Evolutionary conservation across 2,329 filamentous ascomycete genomes (phyloP).

Genomic region (Penicillium decumbens): DNA sequence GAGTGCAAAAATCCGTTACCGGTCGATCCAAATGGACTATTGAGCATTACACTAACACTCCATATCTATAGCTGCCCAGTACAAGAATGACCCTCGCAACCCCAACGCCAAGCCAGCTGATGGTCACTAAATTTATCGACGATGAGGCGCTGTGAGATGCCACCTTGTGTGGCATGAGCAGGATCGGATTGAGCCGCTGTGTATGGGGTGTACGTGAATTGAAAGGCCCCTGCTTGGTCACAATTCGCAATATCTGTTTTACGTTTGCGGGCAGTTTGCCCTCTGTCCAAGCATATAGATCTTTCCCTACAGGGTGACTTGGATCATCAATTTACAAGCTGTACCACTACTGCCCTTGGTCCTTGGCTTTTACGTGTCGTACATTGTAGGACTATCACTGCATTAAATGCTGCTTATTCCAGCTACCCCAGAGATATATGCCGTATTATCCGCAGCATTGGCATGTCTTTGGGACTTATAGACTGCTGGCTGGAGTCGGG

Average conservation of each 20-base stretch:
- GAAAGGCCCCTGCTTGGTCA: slow-evolving; percentile 8
- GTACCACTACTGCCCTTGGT: slow-evolving; percentile 30
- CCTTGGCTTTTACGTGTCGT: background rate
- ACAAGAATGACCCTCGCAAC: slow-evolving; percentile 95
- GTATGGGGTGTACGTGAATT: background rate
- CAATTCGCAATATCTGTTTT: slow-evolving; percentile 21
- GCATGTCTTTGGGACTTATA: background rate
- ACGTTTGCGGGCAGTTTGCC: slow-evolving; percentile 28
- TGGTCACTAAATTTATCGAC: slow-evolving; percentile 30
- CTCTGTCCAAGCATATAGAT: slow-evolving; percentile 42
- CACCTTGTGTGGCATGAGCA: slow-evolving; percentile 12
- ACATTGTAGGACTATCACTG: background rate
- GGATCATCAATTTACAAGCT: slow-evolving; percentile 39
- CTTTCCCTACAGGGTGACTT: slow-evolving; percentile 30
- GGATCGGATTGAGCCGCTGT: slow-evolving; percentile 5
- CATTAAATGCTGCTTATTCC: too few relatives aligned
- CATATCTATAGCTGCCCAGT: slow-evolving; percentile 68
- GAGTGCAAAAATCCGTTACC: slow-evolving; percentile 3
- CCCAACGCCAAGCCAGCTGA: slow-evolving; percentile 39
- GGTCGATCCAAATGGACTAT: slow-evolving; percentile 4
- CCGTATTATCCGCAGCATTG: background rate
- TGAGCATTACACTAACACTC: slow-evolving; percentile 18
- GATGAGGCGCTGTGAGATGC: slow-evolving; percentile 17
- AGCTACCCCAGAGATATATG: too few relatives aligned
- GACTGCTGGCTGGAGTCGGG: background rate